Evolutionary conservation across 805 yeast genomes (phyloP), one percentile per base, ranked within the genome.

Genomic region (Saccharomycopsis lassenensis): DNA sequence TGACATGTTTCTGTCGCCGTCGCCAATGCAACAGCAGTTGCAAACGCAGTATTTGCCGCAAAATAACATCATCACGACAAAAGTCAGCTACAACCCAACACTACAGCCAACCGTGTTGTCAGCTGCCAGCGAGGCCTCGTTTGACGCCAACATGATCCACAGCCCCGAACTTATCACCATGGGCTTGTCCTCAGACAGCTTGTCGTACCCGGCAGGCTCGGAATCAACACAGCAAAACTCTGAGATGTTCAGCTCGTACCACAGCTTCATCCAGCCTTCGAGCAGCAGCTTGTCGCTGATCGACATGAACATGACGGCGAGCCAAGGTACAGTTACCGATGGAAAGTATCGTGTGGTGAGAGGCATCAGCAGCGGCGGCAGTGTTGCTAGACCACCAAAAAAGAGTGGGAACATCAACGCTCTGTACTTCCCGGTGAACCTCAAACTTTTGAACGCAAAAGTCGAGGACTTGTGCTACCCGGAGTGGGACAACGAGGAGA

Each of bases 351-450:
- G 67, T 24, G 65, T 74, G 4, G 60, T 71, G 5, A 58, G 81
- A 43, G 80, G 80, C 10, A 56, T 71, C 5, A 65, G 71, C 22
- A 71, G 76, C 3, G 79, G 80, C 15, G 78, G 79, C 0, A 57
- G 70, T 23, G 57, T 64, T 10, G 67, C 75, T 1, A 62, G 67
- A 37, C 78, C 79, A 2, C 79, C 79, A 17, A 66, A 62, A 43
- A 35, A 34, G 10, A 35, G 29, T 5, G 44, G 58, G 5, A 48
- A 56, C 6, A 45, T 48, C 15, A 7, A 43, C 24, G 46, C 59
- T 19, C 45, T 53, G 27, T 62, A 50, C 46, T 44, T 57, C 3
- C 74, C 75, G n/a, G 76, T 70, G 24, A 60, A 61, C 36, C 54
- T 75, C 32, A 53, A 57, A n/a, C 47, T 73, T 6, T 40, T 52